Conservation (phyloP, 345 rosid species). For the Eucalyptus sideroxylon region DNA sequence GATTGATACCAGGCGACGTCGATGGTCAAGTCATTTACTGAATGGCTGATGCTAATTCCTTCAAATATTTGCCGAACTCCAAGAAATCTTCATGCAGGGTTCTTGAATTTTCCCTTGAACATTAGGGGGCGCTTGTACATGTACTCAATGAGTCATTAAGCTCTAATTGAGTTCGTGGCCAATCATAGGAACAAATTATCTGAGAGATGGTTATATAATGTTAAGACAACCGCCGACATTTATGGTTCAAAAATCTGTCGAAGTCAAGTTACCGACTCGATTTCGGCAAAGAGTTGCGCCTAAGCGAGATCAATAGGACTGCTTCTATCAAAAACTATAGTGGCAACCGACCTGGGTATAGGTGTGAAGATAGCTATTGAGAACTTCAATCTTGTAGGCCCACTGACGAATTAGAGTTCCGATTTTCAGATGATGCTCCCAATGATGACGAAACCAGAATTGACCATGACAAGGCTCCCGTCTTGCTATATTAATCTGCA, state of each 20-base stretch:
- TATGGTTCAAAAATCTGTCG: background rate
- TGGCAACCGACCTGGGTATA: too few relatives aligned
- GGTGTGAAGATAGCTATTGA: too few relatives aligned
- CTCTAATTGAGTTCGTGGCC: background rate
- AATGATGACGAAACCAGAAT: too few relatives aligned
- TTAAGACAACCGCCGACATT: background rate
- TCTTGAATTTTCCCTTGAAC: conserved; percentile 3
- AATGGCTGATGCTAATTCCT: conserved; percentile 9
- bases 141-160: background rate
- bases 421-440: too few relatives aligned
- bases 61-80: conserved; percentile 19
- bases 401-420: too few relatives aligned
- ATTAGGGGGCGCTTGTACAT: conserved; percentile 2
- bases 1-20: background rate
- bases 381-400: too few relatives aligned
- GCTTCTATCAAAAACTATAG: too few relatives aligned
- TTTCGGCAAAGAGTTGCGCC: background rate
- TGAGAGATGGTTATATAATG: background rate
- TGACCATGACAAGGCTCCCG: too few relatives aligned
- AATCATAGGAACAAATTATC: background rate
- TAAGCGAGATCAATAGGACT: too few relatives aligned
- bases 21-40: conserved; percentile 5
- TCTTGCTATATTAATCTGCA: too few relatives aligned
- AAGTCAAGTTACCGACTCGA: background rate
- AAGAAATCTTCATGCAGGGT: conserved; percentile 6